These are phyloP conservation scores for Pestalotiopsis sp. DNA, from an alignment of 2,329 filamentous ascomycete species.

Conservation along the genomic window DNA sequence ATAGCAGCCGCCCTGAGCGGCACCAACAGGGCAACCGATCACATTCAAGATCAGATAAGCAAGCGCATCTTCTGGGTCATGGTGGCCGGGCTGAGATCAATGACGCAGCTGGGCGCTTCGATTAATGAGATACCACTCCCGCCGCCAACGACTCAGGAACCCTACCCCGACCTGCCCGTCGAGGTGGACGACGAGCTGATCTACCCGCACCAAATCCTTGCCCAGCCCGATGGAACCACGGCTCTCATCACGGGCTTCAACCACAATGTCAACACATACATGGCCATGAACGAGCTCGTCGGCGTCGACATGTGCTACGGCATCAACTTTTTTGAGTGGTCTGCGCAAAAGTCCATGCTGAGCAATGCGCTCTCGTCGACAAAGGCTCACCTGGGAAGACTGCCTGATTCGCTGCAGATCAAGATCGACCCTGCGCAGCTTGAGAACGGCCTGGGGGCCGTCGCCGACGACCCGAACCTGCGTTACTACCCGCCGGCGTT, in stretches of 20 bases:
- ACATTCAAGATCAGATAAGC: constrained; percentile 73
- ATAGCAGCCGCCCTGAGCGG: constrained; percentile 41
- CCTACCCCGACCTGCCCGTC: constrained; percentile 77
- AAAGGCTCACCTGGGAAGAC: constrained; percentile 67
- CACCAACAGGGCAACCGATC: constrained; percentile 59
- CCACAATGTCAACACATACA: constrained; percentile 75
- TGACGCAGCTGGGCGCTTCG: constrained; percentile 75
- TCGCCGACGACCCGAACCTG: constrained; percentile 47
- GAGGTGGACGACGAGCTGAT: constrained; percentile 88
- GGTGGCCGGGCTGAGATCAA: constrained; percentile 75
- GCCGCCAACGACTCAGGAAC: constrained; percentile 74
- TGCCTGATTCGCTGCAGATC: constrained; percentile 72
- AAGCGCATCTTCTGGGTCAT: constrained; percentile 86
- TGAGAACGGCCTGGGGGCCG: constrained; percentile 20
- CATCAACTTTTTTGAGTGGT: constrained; percentile 76
- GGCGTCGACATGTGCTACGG: constrained; percentile 85
- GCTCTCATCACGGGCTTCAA: constrained; percentile 82
- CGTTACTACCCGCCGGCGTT: constrained; percentile 57
- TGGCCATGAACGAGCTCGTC: constrained; percentile 77
- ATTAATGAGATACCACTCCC: constrained; percentile 75
- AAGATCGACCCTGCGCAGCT: constrained; percentile 42
- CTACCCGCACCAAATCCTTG: constrained; percentile 68
- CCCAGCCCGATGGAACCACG: constrained; percentile 68
- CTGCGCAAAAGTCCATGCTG: constrained; percentile 74
- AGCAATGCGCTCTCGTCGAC: constrained; percentile 71